Percentiles rank a stretch among this genome's conserved stretches.
These are phyloP conservation scores for Pseudogymnoascus sp. DNA, from an alignment of 2,329 filamentous ascomycete species.

Conservation along the genomic window DNA sequence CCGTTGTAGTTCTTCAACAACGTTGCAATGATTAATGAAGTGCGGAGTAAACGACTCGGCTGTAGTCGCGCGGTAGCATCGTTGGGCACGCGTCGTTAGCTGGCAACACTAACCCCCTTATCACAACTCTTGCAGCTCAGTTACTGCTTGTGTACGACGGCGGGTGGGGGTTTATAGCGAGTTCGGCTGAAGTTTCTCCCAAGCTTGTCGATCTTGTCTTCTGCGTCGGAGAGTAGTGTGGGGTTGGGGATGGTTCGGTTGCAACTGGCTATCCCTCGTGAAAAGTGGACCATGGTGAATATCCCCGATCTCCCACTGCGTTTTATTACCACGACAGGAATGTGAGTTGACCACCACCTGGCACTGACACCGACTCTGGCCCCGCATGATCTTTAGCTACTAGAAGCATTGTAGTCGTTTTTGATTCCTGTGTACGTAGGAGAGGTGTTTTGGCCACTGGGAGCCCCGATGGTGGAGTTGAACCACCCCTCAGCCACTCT, in stretches of 20 bases:
- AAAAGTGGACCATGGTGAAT: not conserved
- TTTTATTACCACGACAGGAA: not conserved
- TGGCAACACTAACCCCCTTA: not conserved
- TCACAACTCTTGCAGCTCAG: not conserved
- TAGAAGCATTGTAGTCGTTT: too few relatives aligned
- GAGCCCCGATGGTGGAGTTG: too few relatives aligned
- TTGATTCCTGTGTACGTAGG: too few relatives aligned
- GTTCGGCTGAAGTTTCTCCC: not conserved
- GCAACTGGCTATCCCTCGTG: not conserved
- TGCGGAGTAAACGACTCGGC: not conserved
- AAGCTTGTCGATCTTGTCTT: conserved; percentile 1
- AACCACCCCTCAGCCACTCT: too few relatives aligned
- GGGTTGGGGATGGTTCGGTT: not conserved
- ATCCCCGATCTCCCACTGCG: not conserved
- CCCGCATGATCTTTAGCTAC: not conserved
- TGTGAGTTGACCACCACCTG: not conserved
- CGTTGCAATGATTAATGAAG: not conserved
- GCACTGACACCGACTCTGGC: not conserved
- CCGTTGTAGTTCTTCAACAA: not conserved
- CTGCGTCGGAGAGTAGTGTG: not conserved
- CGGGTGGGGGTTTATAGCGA: not conserved
- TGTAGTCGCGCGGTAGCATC: not conserved
- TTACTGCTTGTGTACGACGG: not conserved
- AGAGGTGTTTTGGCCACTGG: too few relatives aligned
- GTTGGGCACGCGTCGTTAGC: not conserved